A percentile compares a stretch with the other conserved stretches of the same genome.
Conservation (phyloP, 2,329 filamentous ascomycete species). For the Colletotrichum scovillei region DNA sequence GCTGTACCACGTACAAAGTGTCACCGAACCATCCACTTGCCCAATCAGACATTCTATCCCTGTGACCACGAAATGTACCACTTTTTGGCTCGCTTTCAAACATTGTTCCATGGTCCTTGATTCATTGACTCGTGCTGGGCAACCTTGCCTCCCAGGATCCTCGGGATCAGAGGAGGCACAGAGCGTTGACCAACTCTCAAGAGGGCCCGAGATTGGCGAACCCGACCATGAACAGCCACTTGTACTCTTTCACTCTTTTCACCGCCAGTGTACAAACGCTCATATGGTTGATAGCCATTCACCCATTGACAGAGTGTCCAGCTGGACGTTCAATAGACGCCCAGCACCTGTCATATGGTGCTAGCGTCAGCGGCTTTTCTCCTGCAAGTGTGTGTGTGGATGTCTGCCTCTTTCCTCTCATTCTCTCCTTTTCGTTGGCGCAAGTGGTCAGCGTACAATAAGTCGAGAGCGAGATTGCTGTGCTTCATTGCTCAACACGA, state of each 20-base stretch:
- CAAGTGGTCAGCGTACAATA: neutral
- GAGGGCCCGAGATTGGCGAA: conserved; percentile 21
- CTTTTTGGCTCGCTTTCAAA: conserved; percentile 23
- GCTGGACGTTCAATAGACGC: conserved; percentile 9
- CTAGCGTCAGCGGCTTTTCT: conserved; percentile 19
- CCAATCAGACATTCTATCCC: conserved; percentile 28
- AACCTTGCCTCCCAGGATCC: conserved; percentile 14
- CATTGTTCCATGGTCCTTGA: conserved; percentile 15
- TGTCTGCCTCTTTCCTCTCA: neutral
- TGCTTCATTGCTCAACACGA: conserved; percentile 23
- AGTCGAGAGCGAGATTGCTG: conserved; percentile 5
- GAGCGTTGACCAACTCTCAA: conserved; percentile 16
- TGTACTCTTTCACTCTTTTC: neutral
- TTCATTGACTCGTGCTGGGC: conserved; percentile 29
- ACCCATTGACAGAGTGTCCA: neutral
- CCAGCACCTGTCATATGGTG: conserved; percentile 3
- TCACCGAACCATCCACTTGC: conserved; percentile 25
- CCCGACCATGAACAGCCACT: neutral
- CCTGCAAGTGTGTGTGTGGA: neutral
- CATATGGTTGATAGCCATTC: neutral
- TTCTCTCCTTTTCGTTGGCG: neutral
- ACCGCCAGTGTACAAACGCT: neutral
- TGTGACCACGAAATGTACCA: conserved; percentile 23
- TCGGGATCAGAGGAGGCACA: conserved; percentile 1
- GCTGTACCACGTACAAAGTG: conserved; percentile 20